Evolutionary conservation across 1,284 basidiomycete species (phyloP).

Genomic region (Schizophyllum commune): DNA sequence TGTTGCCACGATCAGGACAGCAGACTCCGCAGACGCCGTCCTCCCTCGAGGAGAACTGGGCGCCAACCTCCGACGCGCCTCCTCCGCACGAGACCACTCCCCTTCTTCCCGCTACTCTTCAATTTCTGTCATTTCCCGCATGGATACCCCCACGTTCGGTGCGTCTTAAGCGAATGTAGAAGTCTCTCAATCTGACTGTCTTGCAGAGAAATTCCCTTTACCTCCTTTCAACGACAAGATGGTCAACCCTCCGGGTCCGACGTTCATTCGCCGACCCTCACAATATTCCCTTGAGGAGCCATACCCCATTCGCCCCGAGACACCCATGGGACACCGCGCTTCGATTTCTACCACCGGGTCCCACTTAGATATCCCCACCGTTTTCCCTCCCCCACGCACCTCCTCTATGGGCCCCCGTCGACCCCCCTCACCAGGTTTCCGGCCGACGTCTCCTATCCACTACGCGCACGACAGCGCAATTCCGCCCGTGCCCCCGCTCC

Average conservation of each 20-base stretch:
- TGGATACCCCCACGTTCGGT: not conserved
- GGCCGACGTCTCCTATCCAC: not conserved
- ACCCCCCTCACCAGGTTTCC: not conserved
- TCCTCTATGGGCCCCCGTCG: not conserved
- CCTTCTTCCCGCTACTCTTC: slow-evolving; percentile 12
- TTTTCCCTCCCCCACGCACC: not conserved
- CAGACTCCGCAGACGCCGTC: slow-evolving; percentile 29
- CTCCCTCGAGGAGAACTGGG: slow-evolving; percentile 9
- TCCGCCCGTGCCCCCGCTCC: not conserved
- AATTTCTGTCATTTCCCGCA: slow-evolving; percentile 4
- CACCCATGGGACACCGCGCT: slow-evolving; percentile 1
- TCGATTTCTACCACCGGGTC: not conserved
- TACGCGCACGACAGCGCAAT: not conserved
- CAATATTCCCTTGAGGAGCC: not conserved
- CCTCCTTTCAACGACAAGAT: not conserved
- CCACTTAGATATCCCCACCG: not conserved
- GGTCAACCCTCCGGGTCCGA: not conserved
- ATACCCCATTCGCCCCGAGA: slow-evolving; percentile 6
- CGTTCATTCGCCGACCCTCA: not conserved
- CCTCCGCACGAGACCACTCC: slow-evolving; percentile 1
- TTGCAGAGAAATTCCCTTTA: slow-evolving; percentile 10
- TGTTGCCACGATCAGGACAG: slow-evolving; percentile 51
- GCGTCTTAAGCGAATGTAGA: not conserved
- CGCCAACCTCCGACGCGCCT: not conserved
- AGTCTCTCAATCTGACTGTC: not conserved